These are phyloP conservation scores for Paramecium pentaurelia DNA, from an alignment of 73 alveolate genomes.

Conservation along the genomic window DNA sequence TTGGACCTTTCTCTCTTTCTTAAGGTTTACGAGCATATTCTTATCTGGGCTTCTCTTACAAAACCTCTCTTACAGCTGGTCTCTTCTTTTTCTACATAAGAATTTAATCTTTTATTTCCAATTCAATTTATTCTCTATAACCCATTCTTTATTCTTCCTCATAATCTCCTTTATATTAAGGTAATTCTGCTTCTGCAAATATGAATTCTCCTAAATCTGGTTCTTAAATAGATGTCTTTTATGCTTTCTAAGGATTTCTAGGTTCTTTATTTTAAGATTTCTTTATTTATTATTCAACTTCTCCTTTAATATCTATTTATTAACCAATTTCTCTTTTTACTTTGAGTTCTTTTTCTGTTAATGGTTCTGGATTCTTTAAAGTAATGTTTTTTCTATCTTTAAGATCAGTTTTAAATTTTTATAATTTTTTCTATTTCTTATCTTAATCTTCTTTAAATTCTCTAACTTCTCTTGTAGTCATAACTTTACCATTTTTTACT, in stretches of 20 bases:
- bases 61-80: not conserved
- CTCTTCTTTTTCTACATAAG: not conserved
- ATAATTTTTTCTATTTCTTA: not conserved
- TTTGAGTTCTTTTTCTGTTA: not conserved
- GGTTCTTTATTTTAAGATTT: not conserved
- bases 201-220: not conserved
- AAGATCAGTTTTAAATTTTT: not conserved
- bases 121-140: not conserved
- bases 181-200: not conserved
- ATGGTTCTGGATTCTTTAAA: constrained; percentile 8
- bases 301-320: not conserved
- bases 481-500: not conserved
- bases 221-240: not conserved
- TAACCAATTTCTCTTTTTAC: not conserved
- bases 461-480: not conserved
- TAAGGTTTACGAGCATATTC: constrained; percentile 7
- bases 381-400: not conserved
- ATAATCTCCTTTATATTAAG: not conserved
- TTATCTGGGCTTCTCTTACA: not conserved
- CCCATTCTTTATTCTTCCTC: not conserved
- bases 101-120: constrained; percentile 28
- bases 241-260: not conserved
- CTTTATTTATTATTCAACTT: not conserved
- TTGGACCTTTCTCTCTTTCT: not conserved
- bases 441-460: not conserved